A percentile compares a stretch with the other conserved stretches of the same genome.
phyloP scores from a whole-genome alignment of 352 stramenopile genomes.

The Globisporangium abappressorium region DNA sequence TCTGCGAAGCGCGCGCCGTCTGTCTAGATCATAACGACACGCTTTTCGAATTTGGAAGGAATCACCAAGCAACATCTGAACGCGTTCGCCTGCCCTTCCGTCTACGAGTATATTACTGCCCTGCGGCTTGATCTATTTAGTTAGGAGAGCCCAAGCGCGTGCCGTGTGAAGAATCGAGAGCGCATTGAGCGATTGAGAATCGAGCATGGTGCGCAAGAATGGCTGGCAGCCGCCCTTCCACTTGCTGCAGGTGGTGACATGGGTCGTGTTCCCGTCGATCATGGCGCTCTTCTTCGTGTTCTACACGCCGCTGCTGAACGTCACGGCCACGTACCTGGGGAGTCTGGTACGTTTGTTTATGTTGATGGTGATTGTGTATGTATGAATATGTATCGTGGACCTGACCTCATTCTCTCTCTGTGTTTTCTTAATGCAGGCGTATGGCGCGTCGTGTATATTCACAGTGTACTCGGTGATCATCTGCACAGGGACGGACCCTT shows the following conservation, averaged over 20 bases:
- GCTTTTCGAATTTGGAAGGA: conserved; percentile 7
- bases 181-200: not conserved
- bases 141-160: not conserved
- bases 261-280: conserved; percentile 77
- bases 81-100: not conserved
- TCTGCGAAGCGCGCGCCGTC: not conserved
- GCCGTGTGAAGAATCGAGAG: not conserved
- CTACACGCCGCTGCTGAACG: conserved; percentile 65
- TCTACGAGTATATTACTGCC: not conserved
- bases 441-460: conserved; percentile 46
- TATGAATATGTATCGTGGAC: not conserved
- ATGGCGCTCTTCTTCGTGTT: conserved; percentile 84
- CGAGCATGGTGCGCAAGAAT: conserved; percentile 60
- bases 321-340: conserved; percentile 39
- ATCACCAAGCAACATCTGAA: not conserved
- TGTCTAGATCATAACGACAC: not conserved
- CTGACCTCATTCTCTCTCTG: not conserved
- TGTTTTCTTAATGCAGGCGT: conserved; percentile 23
- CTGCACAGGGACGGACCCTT: conserved; percentile 75
- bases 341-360: conserved; percentile 33
- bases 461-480: conserved; percentile 49
- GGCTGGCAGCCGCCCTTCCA: conserved; percentile 83
- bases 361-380: not conserved
- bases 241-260: conserved; percentile 77
- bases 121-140: not conserved